A percentile compares a stretch with the other conserved stretches of the same genome.
These are phyloP conservation scores for Oxyria digyna DNA, from an alignment of 148 eudicot species.

Conservation along the genomic window DNA sequence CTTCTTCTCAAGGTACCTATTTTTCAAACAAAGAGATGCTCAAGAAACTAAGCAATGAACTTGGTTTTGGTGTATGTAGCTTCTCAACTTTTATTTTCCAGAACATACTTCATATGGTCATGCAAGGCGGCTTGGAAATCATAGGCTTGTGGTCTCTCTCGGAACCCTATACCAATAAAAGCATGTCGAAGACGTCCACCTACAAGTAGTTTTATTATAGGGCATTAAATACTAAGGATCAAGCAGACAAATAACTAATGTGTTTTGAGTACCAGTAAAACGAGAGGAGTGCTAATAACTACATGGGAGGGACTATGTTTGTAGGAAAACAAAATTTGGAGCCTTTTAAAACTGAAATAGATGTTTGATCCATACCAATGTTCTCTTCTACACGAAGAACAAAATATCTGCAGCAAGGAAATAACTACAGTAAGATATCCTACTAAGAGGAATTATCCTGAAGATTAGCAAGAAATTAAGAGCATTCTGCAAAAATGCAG, in stretches of 20 bases:
- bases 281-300: neutral
- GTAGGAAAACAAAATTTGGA: neutral
- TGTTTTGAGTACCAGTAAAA: neutral
- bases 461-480: neutral
- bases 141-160: slow-evolving; percentile 90
- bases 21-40: neutral
- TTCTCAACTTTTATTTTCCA: neutral
- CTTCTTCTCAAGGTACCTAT: slow-evolving; percentile 86
- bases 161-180: slow-evolving; percentile 88
- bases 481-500: neutral
- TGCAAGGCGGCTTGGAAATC: slow-evolving; percentile 99
- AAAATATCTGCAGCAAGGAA: slow-evolving; percentile 68
- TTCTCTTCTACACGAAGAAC: slow-evolving; percentile 94
- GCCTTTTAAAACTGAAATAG: neutral
- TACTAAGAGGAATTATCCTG: neutral
- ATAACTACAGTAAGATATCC: neutral
- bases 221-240: neutral
- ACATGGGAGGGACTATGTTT: neutral
- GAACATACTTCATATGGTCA: slow-evolving; percentile 89
- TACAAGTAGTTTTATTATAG: slow-evolving; percentile 15
- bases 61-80: neutral
- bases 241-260: neutral
- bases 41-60: neutral
- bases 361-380: slow-evolving; percentile 41
- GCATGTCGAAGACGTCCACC: slow-evolving; percentile 97